Percentiles rank a stretch among this genome's conserved stretches.
phyloP scores from a whole-genome alignment of 305 asterid genomes.

The Stenogyne calaminthoides region DNA sequence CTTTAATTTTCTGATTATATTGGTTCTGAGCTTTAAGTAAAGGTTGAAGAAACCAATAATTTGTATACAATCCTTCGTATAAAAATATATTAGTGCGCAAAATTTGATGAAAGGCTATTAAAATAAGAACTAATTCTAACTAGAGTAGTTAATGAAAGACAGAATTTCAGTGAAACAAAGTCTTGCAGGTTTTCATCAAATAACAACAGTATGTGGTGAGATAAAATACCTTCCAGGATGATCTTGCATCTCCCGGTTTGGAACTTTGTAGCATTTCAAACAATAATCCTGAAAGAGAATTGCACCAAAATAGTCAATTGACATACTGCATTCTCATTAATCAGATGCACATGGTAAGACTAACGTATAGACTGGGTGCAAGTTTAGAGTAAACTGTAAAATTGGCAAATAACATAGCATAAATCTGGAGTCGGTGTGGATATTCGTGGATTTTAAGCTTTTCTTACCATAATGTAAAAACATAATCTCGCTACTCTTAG shows the following conservation, averaged over 20 bases:
- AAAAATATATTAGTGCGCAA: neutral
- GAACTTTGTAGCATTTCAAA: conserved; percentile 81
- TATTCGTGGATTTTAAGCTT: conserved; percentile 14
- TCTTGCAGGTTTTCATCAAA: conserved; percentile 4
- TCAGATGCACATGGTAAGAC: neutral
- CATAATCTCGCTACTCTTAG: neutral
- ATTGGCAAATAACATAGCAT: neutral
- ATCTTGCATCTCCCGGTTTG: conserved; percentile 62
- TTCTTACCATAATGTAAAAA: neutral
- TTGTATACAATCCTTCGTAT: neutral
- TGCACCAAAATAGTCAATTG: conserved; percentile 34
- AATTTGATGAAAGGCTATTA: neutral
- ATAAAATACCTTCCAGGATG: conserved; percentile 82
- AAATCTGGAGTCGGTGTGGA: neutral
- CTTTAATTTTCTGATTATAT: neutral
- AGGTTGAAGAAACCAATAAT: conserved; percentile 1
- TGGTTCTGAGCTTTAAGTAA: neutral
- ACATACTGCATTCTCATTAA: conserved; percentile 12
- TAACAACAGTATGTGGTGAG: neutral
- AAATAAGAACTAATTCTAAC: neutral
- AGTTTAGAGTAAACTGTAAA: conserved; percentile 5
- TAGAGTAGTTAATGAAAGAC: neutral
- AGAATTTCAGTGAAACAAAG: neutral
- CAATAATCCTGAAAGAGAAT: conserved; percentile 56
- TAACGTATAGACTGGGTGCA: neutral